phyloP scores from a whole-genome alignment of 139 green algal species.

The Spirogloea muscicola region DNA sequence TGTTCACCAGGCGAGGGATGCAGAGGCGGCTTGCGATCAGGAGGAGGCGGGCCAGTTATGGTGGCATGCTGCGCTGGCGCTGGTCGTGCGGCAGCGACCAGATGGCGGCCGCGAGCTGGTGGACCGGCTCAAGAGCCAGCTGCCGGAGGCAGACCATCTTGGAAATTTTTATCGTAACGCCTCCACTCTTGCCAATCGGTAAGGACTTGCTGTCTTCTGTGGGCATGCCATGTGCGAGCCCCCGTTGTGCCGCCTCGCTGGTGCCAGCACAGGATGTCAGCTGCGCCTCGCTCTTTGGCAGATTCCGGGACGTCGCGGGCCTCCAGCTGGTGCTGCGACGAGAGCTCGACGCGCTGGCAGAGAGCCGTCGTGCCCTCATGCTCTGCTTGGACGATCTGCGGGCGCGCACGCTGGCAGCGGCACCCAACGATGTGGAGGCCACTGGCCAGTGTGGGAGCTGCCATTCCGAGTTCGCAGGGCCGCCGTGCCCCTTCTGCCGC shows the following conservation, averaged over 20 bases:
- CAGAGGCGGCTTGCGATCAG: not conserved
- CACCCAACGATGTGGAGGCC: no score
- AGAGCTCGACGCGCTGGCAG: not conserved
- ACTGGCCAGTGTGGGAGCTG: no score
- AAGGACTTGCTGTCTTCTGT: no score
- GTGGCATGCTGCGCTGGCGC: not conserved
- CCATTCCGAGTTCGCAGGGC: no score
- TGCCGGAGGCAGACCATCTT: constrained; percentile 21
- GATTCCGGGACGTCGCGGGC: not conserved
- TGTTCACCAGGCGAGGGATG: constrained; percentile 4
- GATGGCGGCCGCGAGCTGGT: not conserved
- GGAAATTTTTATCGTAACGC: constrained; percentile 1
- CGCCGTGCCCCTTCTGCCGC: no score
- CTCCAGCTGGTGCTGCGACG: not conserved
- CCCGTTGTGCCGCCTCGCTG: no score
- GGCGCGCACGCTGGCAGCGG: no score
- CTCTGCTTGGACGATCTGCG: not conserved
- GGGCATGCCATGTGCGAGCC: no score
- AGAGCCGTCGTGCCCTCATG: not conserved
- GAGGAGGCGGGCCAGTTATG: not conserved
- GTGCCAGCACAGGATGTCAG: no score
- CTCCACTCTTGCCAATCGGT: constrained; percentile 8
- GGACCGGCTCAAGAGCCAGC: not conserved
- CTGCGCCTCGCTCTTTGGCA: not conserved
- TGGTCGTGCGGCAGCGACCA: not conserved